Evolutionary conservation across 345 rosid species (phyloP).

Genomic region (Microthlaspi erraticum): DNA sequence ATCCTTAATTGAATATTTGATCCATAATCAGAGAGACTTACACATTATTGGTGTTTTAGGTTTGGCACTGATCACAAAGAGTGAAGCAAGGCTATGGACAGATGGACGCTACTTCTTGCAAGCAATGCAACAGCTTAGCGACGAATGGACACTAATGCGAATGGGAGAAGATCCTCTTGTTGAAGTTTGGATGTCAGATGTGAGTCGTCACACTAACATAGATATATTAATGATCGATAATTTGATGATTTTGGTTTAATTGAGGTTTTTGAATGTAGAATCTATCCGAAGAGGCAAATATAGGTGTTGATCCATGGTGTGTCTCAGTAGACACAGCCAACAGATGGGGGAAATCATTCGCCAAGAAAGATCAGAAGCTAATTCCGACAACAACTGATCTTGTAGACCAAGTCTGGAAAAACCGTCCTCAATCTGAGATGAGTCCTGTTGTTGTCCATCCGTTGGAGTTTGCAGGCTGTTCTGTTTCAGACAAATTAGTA

Average conservation of each 20-base stretch:
- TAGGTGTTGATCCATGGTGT: constrained; percentile 92
- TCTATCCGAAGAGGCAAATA: constrained; percentile 63
- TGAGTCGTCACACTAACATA: constrained; percentile 46
- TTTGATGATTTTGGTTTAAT: background rate
- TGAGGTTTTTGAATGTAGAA: constrained; percentile 52
- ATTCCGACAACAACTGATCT: constrained; percentile 72
- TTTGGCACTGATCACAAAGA: constrained; percentile 74
- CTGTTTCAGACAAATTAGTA: constrained; percentile 64
- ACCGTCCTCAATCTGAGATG: constrained; percentile 65
- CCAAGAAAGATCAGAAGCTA: constrained; percentile 68
- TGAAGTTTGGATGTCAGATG: constrained; percentile 85
- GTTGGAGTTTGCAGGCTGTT: constrained; percentile 68
- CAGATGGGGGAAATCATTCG: constrained; percentile 73
- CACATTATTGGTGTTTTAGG: constrained; percentile 50
- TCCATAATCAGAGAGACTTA: background rate
- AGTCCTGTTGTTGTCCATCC: constrained; percentile 72
- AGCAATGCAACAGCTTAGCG: constrained; percentile 78
- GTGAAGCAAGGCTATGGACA: constrained; percentile 88
- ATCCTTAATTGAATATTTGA: constrained; percentile 26
- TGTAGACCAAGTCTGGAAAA: constrained; percentile 86
- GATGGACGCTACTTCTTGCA: constrained; percentile 95
- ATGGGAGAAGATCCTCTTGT: constrained; percentile 87
- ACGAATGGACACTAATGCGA: constrained; percentile 91
- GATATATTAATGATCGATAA: background rate
- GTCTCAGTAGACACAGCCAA: constrained; percentile 82